A percentile compares a stretch with the other conserved stretches of the same genome.
Conservation (phyloP, 140 eudicot genomes). For the Oenanthe javanica region DNA sequence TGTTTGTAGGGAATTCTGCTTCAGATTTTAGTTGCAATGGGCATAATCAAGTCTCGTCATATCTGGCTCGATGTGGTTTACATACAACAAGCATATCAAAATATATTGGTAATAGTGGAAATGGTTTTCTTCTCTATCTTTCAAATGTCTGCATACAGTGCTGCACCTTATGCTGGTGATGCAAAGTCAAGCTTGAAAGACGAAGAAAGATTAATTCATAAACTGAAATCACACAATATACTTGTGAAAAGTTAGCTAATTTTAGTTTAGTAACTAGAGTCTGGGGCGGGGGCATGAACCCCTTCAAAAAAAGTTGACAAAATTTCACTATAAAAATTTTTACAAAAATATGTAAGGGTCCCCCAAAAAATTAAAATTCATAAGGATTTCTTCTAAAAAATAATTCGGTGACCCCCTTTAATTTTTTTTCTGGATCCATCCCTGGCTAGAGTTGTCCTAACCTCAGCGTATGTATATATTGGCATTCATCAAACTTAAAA, state of each 20-base stretch:
- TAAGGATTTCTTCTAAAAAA: no score
- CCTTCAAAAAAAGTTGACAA: no score
- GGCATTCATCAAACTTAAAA: no score
- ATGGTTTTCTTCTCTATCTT: constrained; percentile 78
- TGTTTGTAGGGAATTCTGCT: constrained; percentile 64
- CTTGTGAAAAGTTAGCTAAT: not conserved
- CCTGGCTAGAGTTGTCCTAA: no score
- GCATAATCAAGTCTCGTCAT: constrained; percentile 58
- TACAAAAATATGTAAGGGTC: no score
- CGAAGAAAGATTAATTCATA: constrained; percentile 54
- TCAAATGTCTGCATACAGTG: constrained; percentile 70
- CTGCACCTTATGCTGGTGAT: constrained; percentile 57
- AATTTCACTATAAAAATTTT: no score
- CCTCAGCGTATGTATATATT: no score
- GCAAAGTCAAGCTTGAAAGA: constrained; percentile 28
- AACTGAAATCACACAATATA: not conserved
- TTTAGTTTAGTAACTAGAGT: not conserved
- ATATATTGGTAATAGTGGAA: constrained; percentile 58
- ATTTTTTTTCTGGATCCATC: no score
- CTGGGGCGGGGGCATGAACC: no score
- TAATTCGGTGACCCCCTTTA: no score
- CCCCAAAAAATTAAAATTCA: no score
- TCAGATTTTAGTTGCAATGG: constrained; percentile 53
- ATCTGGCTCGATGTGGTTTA: constrained; percentile 83
- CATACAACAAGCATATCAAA: constrained; percentile 67